These are phyloP conservation scores for Colletotrichum endophyticum DNA, from an alignment of 2,329 filamentous ascomycete species.

Conservation along the genomic window DNA sequence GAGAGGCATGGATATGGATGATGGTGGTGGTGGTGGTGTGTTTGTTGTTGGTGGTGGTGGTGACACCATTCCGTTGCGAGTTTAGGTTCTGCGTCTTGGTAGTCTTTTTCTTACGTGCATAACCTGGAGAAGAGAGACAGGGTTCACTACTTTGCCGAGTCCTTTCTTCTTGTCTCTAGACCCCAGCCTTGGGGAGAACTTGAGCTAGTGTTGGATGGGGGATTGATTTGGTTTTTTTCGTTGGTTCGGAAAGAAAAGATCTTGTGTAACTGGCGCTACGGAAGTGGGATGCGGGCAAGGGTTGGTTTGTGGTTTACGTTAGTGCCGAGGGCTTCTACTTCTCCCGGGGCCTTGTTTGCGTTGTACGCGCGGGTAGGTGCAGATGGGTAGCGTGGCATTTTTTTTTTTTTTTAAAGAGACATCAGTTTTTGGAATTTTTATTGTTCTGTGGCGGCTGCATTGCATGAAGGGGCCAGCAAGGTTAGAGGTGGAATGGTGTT, in stretches of 20 bases:
- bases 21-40: background rate
- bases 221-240: background rate
- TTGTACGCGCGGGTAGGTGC: background rate
- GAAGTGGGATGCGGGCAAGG: background rate
- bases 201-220: background rate
- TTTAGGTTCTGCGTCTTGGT: background rate
- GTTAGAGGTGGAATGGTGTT: background rate
- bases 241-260: background rate
- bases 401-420: background rate
- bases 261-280: constrained; percentile 17
- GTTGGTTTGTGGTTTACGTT: background rate
- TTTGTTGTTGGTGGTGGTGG: background rate
- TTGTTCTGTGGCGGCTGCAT: background rate
- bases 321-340: background rate
- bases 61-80: constrained; percentile 12
- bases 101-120: constrained; percentile 7
- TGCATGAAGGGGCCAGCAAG: background rate
- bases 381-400: background rate
- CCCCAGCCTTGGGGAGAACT: background rate
- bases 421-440: background rate
- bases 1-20: background rate
- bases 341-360: background rate
- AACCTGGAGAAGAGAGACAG: background rate
- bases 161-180: background rate
- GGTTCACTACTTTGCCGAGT: background rate